Base-by-base conservation (phyloP, 2,329 filamentous ascomycete genomes). In the Helotiales sp. region DNA sequence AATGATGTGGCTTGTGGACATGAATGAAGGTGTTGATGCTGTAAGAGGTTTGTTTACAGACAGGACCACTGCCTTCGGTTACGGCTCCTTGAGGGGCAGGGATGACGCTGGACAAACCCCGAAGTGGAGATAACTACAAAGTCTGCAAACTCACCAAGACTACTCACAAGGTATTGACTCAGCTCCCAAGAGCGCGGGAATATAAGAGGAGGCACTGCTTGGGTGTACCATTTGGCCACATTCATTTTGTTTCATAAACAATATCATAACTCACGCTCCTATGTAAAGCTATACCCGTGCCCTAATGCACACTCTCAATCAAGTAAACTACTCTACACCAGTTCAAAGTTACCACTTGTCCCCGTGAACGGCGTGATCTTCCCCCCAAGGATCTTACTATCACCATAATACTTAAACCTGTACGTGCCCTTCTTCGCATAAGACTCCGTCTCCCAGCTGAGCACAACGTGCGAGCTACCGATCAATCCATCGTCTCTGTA, bases 341-440 rank as follows among this genome's bases (percentile, higher is more conserved):
- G 45, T n/a, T 68, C 73, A 64, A 74, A 76, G 50, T 32, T 71
- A 28, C 61, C 54, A 74, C 89, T 91, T 17, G 83, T 83, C 0
- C 91, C 92, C 70, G 90, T 86, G 80, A 96, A 96, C 2, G 85
- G 78, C 43, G 81, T 86, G 30, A 96, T 88, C 0, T 72, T 79
- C 0, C 90, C 89, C 4, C 64, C 74, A 11, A 89, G 73, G 6
- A 82, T 82, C 85, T 94, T 97, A 1, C 87, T 83, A 79, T 97
- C 93, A 0, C 95, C 94, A 79, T 90, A 93, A 76, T 97, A 98
- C 80, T 84, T 87, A 59, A 96, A 79, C 45, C 93, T 83, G 79
- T 97, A 97, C 47, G 86, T 88, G 0, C 93, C 93, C 0, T 78
- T 77, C 65, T 83, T 81, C 24, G 85, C 85, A 65, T 65, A 69